These are phyloP conservation scores for Chlamydomonas eustigma DNA, from an alignment of 139 green algal species.

Conservation along the genomic window DNA sequence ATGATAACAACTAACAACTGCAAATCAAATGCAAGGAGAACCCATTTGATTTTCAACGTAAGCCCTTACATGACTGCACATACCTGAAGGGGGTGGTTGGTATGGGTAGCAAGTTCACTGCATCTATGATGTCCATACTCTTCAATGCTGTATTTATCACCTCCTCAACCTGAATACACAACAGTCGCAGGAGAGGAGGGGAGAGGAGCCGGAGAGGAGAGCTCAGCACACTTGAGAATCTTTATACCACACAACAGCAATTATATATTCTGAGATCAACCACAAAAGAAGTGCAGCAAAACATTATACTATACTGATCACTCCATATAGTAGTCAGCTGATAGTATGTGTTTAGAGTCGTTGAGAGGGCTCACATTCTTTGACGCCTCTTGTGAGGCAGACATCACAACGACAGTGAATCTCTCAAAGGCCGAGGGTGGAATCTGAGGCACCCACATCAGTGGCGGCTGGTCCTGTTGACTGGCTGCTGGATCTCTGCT, in stretches of 20 bases:
- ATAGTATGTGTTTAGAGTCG: too few relatives aligned
- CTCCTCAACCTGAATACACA: not conserved
- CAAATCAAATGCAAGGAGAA: too few relatives aligned
- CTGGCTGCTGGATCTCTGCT: too few relatives aligned
- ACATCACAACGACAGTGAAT: slow-evolving; percentile 3
- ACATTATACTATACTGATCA: too few relatives aligned
- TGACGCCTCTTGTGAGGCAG: not conserved
- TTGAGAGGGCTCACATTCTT: not conserved
- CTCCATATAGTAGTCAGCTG: too few relatives aligned
- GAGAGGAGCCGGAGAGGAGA: not conserved
- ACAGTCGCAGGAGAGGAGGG: not conserved
- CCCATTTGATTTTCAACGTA: too few relatives aligned
- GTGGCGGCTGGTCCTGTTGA: too few relatives aligned
- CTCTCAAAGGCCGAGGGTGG: not conserved
- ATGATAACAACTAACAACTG: too few relatives aligned
- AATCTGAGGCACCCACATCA: not conserved
- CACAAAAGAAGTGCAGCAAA: too few relatives aligned
- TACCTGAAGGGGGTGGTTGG: not conserved
- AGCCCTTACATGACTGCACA: too few relatives aligned
- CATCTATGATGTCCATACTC: not conserved
- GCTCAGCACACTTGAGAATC: not conserved
- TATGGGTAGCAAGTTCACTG: not conserved
- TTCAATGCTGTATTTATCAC: not conserved
- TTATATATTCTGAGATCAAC: too few relatives aligned
- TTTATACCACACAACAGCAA: too few relatives aligned